A percentile compares a stretch with the other conserved stretches of the same genome.
Conservation (phyloP, 768 basidiomycete species). For the Lentinula lateritia region DNA sequence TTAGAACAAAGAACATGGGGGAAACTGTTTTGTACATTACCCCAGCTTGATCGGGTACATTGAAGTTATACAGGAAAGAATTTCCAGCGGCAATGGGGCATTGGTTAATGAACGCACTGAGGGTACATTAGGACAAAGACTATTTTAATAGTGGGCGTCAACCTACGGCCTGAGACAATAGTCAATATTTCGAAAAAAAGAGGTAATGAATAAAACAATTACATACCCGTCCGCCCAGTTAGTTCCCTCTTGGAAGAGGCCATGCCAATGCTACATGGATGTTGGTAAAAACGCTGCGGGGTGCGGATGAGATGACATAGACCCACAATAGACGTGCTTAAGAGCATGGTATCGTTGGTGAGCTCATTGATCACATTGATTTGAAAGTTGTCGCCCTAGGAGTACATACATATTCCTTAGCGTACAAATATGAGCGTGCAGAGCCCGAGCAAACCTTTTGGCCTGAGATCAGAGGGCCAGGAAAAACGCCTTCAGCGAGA, state of each 20-base stretch:
- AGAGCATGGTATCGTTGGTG: constrained; percentile 28
- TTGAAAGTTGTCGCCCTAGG: constrained; percentile 28
- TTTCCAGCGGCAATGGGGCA: constrained; percentile 24
- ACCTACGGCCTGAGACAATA: background rate
- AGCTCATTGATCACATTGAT: constrained; percentile 34
- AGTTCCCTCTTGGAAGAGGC: constrained; percentile 14
- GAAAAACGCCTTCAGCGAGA: constrained; percentile 24
- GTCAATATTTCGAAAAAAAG: background rate
- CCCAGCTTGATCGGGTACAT: constrained; percentile 21
- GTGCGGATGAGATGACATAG: background rate
- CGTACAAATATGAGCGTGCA: background rate
- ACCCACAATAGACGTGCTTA: constrained; percentile 32
- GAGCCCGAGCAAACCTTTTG: background rate
- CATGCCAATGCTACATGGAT: constrained; percentile 15
- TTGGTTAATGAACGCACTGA: constrained; percentile 15
- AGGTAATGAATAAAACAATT: background rate
- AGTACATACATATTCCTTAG: background rate
- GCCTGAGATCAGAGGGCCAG: constrained; percentile 34
- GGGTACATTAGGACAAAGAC: too few relatives aligned
- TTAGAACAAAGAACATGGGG: background rate
- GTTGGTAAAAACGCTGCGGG: background rate
- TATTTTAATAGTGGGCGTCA: background rate
- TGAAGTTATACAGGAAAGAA: constrained; percentile 23
- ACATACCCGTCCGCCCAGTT: constrained; percentile 12
- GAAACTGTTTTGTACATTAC: background rate